Evolutionary conservation across 441 rosid species (phyloP).

Genomic region (Lepidium campestre): DNA sequence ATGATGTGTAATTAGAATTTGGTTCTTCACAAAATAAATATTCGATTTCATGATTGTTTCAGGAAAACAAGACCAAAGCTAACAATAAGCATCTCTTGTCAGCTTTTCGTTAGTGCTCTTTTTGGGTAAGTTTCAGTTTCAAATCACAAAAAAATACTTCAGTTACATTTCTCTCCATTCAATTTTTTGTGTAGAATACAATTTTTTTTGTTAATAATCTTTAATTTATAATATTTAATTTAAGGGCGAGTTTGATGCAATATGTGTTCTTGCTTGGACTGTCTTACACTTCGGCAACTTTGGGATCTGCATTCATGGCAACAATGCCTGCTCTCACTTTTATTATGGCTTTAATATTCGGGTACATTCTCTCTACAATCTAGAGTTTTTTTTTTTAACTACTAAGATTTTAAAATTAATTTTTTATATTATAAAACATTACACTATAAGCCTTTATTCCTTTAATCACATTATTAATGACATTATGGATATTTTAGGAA

Average conservation of each 20-base stretch:
- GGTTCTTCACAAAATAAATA: neutral
- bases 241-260: slow-evolving; percentile 46
- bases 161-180: neutral
- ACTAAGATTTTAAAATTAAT: no score
- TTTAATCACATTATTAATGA: no score
- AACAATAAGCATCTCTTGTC: slow-evolving; percentile 30
- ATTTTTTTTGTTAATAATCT: neutral
- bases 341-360: slow-evolving; percentile 41
- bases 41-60: slow-evolving; percentile 7
- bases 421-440: no score
- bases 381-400: no score
- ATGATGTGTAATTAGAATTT: neutral
- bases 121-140: slow-evolving; percentile 48
- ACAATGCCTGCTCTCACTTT: slow-evolving; percentile 47
- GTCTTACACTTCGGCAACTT: slow-evolving; percentile 45
- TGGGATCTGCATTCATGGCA: slow-evolving; percentile 41
- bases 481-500: no score
- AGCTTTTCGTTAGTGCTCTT: slow-evolving; percentile 42
- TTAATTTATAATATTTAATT: neutral
- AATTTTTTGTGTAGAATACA: no score
- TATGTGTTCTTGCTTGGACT: slow-evolving; percentile 50
- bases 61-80: slow-evolving; percentile 49
- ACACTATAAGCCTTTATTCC: no score
- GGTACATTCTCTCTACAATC: no score
- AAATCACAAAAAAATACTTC: no score